A percentile compares a stretch with the other conserved stretches of the same genome.
phyloP scores from a whole-genome alignment of 257 asterid genomes.

The Przewalskia tangutica region DNA sequence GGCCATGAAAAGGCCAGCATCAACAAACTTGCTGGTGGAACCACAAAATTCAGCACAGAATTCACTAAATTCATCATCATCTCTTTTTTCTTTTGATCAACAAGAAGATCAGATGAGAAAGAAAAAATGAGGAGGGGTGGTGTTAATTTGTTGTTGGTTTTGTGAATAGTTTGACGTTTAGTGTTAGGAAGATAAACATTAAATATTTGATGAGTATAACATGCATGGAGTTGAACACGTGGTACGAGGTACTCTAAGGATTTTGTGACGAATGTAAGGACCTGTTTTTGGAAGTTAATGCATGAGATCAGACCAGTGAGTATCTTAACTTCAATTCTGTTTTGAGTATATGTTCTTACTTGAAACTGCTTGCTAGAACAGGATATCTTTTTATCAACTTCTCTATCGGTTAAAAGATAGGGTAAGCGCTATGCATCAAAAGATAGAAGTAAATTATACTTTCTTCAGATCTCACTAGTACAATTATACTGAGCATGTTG shows the following conservation, averaged over 20 bases:
- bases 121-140: not conserved
- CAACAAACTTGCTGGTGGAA: constrained; percentile 80
- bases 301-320: not conserved
- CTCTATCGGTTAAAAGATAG: too few species aligned
- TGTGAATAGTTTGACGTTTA: not conserved
- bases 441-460: too few species aligned
- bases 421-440: too few species aligned
- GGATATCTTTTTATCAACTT: too few species aligned
- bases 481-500: too few species aligned
- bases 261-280: not conserved
- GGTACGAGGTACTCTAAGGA: not conserved
- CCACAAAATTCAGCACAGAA: constrained; percentile 44
- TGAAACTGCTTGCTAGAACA: too few species aligned
- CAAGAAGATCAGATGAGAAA: not conserved
- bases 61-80: constrained; percentile 37
- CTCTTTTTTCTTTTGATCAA: not conserved
- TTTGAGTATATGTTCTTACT: too few species aligned
- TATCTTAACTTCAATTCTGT: not conserved
- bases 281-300: not conserved
- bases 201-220: too few species aligned
- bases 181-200: not conserved
- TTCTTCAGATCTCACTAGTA: too few species aligned
- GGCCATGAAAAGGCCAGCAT: constrained; percentile 94
- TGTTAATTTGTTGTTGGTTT: not conserved
- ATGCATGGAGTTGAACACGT: constrained; percentile 6